Base-by-base conservation (phyloP, 306 rosid species). In the Fragaria ananassa region DNA sequence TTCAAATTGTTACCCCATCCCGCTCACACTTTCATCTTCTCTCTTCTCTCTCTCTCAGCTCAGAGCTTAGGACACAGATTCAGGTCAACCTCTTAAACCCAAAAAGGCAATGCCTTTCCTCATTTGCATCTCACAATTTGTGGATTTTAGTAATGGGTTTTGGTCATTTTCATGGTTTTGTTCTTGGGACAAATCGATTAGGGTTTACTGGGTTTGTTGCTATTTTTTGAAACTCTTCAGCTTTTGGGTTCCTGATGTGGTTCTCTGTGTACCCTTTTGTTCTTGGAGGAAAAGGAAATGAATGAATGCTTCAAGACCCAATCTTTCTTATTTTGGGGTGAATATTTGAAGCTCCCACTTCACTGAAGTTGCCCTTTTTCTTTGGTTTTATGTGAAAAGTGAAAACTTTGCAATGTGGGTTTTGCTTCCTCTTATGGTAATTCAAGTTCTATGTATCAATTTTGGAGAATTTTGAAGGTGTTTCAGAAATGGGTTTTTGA, bases 61-160 rank as follows among this genome's bases (percentile, higher is more conserved):
- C 81, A 80, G 83, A 82, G 80, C 82, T 78, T 10, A 45, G 80
- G 73, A 45, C 84, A 80, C 81, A 87, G 82, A 86, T 78, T 61
- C 89, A 88, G 91, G 91, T 89, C 87, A 76, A 60, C 69, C 71
- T 81, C 39, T 60, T 14, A 14, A 14, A 47, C 51, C 51, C 51
- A 47, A 3, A 47, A 47, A 69, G 61, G 62, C 72, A 74, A 47
- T 74, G 74, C 53, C 35, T 74, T 21, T 21, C 17, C 51, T 27
- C 42, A 15, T 68, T 6, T 61, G 21, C 83, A 37, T 42, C 34
- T 72, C 68, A 44, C n/a, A 21, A 2, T 67, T 29, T 47, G 41
- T 53, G 64, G 56, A 6, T 56, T 29, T 37, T 10, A 25, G 2
- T 74, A 14, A 46, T 68, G 75, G 56, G 73, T 44, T 74, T 17